These are phyloP conservation scores for Ashbya aceris DNA, from an alignment of 1,139 yeast species.

Conservation along the genomic window DNA sequence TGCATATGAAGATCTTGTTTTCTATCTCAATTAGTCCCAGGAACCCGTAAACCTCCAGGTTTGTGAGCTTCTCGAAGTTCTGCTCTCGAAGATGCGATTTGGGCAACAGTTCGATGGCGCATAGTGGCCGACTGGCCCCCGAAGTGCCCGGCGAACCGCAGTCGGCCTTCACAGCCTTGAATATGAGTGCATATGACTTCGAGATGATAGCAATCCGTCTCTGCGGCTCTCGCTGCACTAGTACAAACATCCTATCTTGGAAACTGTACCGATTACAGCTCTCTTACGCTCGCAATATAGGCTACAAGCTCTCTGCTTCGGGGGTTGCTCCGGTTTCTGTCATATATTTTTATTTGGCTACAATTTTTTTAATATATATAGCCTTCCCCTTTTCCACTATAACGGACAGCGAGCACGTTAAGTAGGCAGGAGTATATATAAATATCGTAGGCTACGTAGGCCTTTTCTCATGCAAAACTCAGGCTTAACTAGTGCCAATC, in stretches of 20 bases:
- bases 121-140: constrained; percentile 14
- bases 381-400: too few relatives aligned
- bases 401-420: too few relatives aligned
- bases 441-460: too few relatives aligned
- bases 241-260: constrained; percentile 16
- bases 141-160: constrained; percentile 6
- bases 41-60: constrained; percentile 65
- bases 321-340: neutral
- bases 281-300: too few relatives aligned
- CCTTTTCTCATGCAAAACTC: too few relatives aligned
- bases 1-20: constrained; percentile 61
- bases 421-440: too few relatives aligned
- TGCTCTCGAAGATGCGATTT: constrained; percentile 18
- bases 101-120: constrained; percentile 27
- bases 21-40: constrained; percentile 71
- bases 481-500: too few relatives aligned
- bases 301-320: neutral
- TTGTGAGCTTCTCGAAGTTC: constrained; percentile 40
- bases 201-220: constrained; percentile 27
- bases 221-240: constrained; percentile 21
- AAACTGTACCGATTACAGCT: too few relatives aligned
- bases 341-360: neutral
- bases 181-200: constrained; percentile 21
- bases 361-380: too few relatives aligned
- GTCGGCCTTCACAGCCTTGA: constrained; percentile 16